Conservation (phyloP, 2,329 filamentous ascomycete species). For the Fusarium sp. region DNA sequence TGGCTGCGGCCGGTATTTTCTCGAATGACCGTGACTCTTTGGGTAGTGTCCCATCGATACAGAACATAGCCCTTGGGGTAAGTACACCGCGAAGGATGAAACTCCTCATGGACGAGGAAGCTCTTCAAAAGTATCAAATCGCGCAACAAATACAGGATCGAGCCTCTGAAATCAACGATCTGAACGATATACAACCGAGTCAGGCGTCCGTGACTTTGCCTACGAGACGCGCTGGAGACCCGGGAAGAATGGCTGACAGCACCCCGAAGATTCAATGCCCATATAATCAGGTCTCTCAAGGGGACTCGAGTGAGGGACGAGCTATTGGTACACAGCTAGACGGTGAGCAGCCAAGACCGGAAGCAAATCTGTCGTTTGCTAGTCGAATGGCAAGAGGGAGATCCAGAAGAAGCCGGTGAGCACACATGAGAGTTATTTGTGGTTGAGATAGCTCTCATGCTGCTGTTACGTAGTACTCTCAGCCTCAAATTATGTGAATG, state of each 20-base stretch:
- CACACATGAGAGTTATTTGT: not conserved
- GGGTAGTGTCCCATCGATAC: constrained; percentile 73
- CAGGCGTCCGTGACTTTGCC: constrained; percentile 7
- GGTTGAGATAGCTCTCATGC: not conserved
- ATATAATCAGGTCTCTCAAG: constrained; percentile 17
- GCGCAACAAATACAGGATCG: constrained; percentile 57
- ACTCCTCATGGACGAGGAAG: constrained; percentile 83
- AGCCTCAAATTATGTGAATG: constrained; percentile 20
- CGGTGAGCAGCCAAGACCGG: not conserved
- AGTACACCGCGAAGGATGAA: constrained; percentile 78
- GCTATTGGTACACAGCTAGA: not conserved
- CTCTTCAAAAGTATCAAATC: constrained; percentile 78
- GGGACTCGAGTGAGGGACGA: constrained; percentile 8
- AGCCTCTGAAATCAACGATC: not conserved
- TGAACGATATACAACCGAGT: not conserved
- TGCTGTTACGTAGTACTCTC: constrained; percentile 16
- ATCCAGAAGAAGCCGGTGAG: constrained; percentile 1
- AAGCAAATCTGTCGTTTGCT: constrained; percentile 35
- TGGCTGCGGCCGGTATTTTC: not conserved
- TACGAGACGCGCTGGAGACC: constrained; percentile 20
- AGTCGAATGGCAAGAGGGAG: constrained; percentile 33
- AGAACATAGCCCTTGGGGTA: constrained; percentile 70
- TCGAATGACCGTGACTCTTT: constrained; percentile 67
- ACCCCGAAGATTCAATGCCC: not conserved
- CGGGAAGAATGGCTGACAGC: not conserved